Evolutionary conservation across 202 grass and related monocot species (phyloP).

Genomic region (Panicum hallii): DNA sequence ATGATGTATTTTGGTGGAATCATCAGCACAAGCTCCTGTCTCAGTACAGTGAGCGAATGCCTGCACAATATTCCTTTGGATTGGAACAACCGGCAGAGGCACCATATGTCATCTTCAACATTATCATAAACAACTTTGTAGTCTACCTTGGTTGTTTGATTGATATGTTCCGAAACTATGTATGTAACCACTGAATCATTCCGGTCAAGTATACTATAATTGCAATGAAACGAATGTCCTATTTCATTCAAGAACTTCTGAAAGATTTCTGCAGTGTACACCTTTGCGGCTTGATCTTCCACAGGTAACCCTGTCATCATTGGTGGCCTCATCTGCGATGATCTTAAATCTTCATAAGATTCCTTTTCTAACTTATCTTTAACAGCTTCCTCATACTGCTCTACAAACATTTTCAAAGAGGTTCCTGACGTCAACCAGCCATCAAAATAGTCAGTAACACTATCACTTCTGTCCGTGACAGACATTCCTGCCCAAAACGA

Average conservation of each 20-base stretch:
- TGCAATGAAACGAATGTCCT: conserved; percentile 69
- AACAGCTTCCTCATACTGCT: conserved; percentile 68
- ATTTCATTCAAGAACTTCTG: conserved; percentile 76
- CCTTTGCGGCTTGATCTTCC: conserved; percentile 75
- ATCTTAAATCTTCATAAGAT: conserved; percentile 71
- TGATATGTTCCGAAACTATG: conserved; percentile 68
- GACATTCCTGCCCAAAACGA: conserved; percentile 91
- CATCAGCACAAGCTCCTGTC: conserved; percentile 67
- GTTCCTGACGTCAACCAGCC: conserved; percentile 69
- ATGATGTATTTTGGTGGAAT: conserved; percentile 89
- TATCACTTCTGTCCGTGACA: conserved; percentile 69
- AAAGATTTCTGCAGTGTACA: conserved; percentile 75
- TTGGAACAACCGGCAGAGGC: conserved; percentile 82
- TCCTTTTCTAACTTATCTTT: conserved; percentile 78
- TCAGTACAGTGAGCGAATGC: conserved; percentile 78
- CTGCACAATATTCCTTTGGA: conserved; percentile 88
- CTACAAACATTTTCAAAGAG: conserved; percentile 77
- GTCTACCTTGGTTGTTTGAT: conserved; percentile 68
- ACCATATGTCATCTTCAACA: conserved; percentile 80
- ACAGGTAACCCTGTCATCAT: conserved; percentile 59
- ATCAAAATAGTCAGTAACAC: conserved; percentile 73
- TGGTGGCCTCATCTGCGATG: conserved; percentile 65
- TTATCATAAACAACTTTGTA: conserved; percentile 79
- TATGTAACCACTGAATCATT: conserved; percentile 64
- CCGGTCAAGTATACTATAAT: conserved; percentile 59